Evolutionary conservation across 1,284 basidiomycete species (phyloP).

Genomic region (Mrakiaceae sp.): DNA sequence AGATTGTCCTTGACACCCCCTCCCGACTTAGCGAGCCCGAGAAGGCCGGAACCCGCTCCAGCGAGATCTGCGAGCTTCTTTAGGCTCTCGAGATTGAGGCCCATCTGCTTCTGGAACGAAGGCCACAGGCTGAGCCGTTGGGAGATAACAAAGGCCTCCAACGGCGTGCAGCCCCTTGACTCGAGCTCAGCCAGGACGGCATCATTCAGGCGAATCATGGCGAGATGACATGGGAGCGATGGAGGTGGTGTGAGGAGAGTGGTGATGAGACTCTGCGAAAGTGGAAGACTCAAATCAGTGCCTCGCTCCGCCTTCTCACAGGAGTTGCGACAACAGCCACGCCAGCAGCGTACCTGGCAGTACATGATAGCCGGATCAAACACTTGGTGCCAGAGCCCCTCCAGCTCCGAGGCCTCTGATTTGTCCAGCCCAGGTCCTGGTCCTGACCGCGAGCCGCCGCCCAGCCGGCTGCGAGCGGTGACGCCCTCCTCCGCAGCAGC

Average conservation of each 20-base stretch:
- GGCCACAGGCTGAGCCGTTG: slow-evolving; percentile 81
- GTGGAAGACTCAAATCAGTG: background rate
- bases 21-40: slow-evolving; percentile 47
- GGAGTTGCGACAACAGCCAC: background rate
- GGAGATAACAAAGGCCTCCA: slow-evolving; percentile 65
- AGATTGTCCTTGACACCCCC: slow-evolving; percentile 55
- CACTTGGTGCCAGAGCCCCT: slow-evolving; percentile 70
- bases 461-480: too few relatives aligned
- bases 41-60: slow-evolving; percentile 39
- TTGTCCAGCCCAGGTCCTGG: too few relatives aligned
- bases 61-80: slow-evolving; percentile 66
- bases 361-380: slow-evolving; percentile 81
- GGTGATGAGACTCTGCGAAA: slow-evolving; percentile 51
- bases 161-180: slow-evolving; percentile 59
- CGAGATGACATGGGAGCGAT: slow-evolving; percentile 47
- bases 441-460: too few relatives aligned
- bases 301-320: background rate
- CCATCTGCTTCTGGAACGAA: slow-evolving; percentile 74
- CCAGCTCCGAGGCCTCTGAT: slow-evolving; percentile 16
- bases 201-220: slow-evolving; percentile 80
- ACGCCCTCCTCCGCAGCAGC: too few relatives aligned
- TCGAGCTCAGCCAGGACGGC: slow-evolving; percentile 60
- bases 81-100: slow-evolving; percentile 66
- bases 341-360: slow-evolving; percentile 45
- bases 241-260: slow-evolving; percentile 55